A percentile compares a stretch with the other conserved stretches of the same genome.
These are phyloP conservation scores for Cladosporium colombiae DNA, from an alignment of 2,329 filamentous ascomycete species.

Conservation along the genomic window DNA sequence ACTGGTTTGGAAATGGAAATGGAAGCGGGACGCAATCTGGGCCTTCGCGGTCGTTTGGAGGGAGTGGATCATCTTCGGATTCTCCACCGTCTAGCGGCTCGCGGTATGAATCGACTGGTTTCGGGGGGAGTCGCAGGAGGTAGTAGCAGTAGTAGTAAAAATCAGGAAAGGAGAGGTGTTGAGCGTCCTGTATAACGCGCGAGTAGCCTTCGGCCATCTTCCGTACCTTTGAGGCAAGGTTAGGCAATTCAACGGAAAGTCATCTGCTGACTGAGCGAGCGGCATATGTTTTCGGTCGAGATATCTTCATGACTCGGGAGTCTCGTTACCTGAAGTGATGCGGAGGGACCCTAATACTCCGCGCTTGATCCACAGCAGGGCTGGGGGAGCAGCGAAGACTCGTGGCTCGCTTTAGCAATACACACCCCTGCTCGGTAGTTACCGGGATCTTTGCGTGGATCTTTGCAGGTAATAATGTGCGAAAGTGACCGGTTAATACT, in stretches of 20 bases:
- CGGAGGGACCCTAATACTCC: not conserved
- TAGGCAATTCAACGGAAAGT: not conserved
- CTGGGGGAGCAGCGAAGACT: not conserved
- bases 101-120: constrained; percentile 20
- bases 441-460: not conserved
- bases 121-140: constrained; percentile 18
- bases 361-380: constrained; percentile 1
- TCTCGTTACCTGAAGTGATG: not conserved
- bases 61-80: not conserved
- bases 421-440: not conserved
- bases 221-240: not conserved
- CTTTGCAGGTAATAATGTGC: not conserved
- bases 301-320: not conserved
- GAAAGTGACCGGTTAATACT: not conserved
- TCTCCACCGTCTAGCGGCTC: constrained; percentile 14
- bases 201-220: not conserved
- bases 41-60: constrained; percentile 12
- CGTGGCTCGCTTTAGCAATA: not conserved
- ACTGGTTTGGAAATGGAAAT: constrained; percentile 31
- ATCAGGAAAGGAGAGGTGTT: not conserved
- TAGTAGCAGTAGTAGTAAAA: not conserved
- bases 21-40: not conserved
- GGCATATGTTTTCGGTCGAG: not conserved
- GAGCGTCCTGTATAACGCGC: not conserved
- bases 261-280: not conserved